Evolutionary conservation across 495 filamentous ascomycete genomes (phyloP).

Genomic region (Neurospora pannonica): DNA sequence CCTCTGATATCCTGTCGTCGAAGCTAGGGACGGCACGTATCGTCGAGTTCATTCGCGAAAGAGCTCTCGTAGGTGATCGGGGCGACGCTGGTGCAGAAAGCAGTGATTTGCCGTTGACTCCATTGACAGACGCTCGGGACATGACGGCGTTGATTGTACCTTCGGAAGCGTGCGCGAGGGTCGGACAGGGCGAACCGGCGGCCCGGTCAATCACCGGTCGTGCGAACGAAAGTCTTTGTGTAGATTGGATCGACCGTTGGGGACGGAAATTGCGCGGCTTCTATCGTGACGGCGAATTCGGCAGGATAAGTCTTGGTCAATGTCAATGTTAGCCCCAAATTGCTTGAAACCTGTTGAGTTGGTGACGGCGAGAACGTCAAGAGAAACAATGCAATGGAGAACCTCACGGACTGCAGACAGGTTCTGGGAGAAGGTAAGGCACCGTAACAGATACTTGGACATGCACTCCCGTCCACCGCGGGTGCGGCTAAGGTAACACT

Average conservation of each 20-base stretch:
- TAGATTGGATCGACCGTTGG: neutral
- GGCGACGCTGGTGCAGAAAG: constrained; percentile 3
- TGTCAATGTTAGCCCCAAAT: neutral
- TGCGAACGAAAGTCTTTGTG: neutral
- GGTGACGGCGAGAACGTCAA: neutral
- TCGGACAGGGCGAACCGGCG: constrained; percentile 10
- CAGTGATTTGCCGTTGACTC: constrained; percentile 11
- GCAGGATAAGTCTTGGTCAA: neutral
- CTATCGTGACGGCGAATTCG: neutral
- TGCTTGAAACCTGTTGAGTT: neutral
- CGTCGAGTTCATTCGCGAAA: constrained; percentile 29
- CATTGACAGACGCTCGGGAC: constrained; percentile 16
- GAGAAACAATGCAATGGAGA: neutral
- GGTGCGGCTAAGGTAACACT: neutral
- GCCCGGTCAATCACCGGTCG: neutral
- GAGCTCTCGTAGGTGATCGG: constrained; percentile 2
- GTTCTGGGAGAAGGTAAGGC: neutral
- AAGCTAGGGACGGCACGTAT: constrained; percentile 39
- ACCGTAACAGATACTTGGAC: neutral
- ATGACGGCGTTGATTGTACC: constrained; percentile 26
- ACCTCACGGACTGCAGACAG: neutral
- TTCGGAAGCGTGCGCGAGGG: constrained; percentile 26
- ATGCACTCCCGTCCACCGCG: neutral
- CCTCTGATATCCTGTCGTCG: constrained; percentile 24
- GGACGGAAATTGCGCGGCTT: neutral